phyloP scores from a whole-genome alignment of 2,329 filamentous ascomycete genomes.

The Ramularia endophylla region DNA sequence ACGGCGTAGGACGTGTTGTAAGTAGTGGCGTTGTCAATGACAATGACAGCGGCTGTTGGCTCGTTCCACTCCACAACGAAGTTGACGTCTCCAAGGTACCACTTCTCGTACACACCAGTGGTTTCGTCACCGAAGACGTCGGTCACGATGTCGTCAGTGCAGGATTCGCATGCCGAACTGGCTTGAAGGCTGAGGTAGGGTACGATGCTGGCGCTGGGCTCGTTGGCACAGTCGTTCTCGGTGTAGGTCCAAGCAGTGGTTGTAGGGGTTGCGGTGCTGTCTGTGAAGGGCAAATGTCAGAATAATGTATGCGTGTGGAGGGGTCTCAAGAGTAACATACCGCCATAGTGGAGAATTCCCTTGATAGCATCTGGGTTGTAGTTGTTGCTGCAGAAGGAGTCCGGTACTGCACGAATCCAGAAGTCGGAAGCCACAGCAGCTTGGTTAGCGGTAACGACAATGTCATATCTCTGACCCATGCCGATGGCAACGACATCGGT shows the following conservation, averaged over 20 bases:
- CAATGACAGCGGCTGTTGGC: constrained; percentile 34
- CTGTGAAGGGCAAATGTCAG: no score
- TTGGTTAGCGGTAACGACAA: constrained; percentile 28
- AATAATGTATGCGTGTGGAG: no score
- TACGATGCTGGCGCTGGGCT: constrained; percentile 30
- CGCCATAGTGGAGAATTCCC: constrained; percentile 35
- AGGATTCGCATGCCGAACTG: constrained; percentile 11
- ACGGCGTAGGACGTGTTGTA: constrained; percentile 31
- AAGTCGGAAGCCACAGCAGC: constrained; percentile 27
- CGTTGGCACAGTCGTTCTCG: constrained; percentile 33
- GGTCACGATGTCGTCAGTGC: constrained; percentile 1
- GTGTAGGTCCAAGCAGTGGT: constrained; percentile 31
- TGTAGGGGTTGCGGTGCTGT: constrained; percentile 25
- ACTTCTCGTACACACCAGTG: constrained; percentile 17
- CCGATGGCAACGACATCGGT: constrained; percentile 32
- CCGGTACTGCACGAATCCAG: constrained; percentile 34
- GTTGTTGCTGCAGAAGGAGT: constrained; percentile 35
- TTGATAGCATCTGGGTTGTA: constrained; percentile 28
- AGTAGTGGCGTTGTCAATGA: constrained; percentile 28
- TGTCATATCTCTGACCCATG: constrained; percentile 33
- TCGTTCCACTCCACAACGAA: constrained; percentile 35
- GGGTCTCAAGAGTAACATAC: constrained; percentile 4
- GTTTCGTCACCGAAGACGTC: constrained; percentile 19
- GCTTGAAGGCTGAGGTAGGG: constrained; percentile 28
- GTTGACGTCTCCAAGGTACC: constrained; percentile 36